Evolutionary conservation across 306 rosid species (phyloP), one percentile per base, ranked within the genome.

Genomic region (Pyrus betulifolia): DNA sequence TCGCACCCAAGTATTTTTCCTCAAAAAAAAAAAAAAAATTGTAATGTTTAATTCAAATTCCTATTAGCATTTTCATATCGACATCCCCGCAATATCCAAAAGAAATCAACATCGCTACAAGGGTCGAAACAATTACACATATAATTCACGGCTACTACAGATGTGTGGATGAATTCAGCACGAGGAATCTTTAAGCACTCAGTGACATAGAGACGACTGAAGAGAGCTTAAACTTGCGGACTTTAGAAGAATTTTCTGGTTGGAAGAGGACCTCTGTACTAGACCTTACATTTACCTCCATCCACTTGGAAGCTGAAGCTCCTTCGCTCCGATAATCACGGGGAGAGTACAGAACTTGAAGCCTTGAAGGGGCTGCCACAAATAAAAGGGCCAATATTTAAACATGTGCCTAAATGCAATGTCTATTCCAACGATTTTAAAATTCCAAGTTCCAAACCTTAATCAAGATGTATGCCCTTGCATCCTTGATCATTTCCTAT

Each of bases 311-410:
- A 66, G 81, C 78, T 23, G 93, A 87, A 77, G 86, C 84, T 70
- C 89, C 97, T 75, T 91, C 91, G 49, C 85, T 83, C 83, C 96
- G 87, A 75, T 89, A 92, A 75, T 92, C 93, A 12, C 99, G 93
- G 44, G 82, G 81, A 11, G 85, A 58, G 75, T 81, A 90, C 67
- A 95, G 54, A 79, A 92, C 97, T 84, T 92, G 97, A 68, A 90
- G 97, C 82, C 80, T 90, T 15, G 97, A 80, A 80, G 88, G 96
- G 46, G 92, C 99, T 95, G 92, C 84, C 84, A 83, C 75, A 76
- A 67, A 79, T 35, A 88, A 46, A 49, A 62, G 49, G 18, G 25
- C 64, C 15, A 59, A 30, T 46, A 59, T 38, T 60, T 10, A 54
- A 67, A 55, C 31, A n/a, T 25, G 7, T 23, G 57, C 23, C 7